These are phyloP conservation scores for Ophiosphaerella narmari DNA, from an alignment of 2,329 filamentous ascomycete species.

Conservation along the genomic window DNA sequence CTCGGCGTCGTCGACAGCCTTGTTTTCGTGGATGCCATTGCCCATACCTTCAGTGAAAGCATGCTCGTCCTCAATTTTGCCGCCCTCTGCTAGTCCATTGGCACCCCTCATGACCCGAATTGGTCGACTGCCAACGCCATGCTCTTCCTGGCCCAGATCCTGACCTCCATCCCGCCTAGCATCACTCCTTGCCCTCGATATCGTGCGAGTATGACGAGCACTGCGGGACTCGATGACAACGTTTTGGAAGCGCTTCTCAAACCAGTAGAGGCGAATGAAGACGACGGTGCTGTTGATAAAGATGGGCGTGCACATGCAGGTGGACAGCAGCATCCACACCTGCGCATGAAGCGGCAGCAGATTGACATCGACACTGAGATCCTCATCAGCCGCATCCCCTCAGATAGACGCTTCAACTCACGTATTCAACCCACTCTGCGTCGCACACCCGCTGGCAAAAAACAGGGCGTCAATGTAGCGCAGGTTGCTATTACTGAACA, in stretches of 20 bases:
- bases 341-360: slow-evolving; percentile 55
- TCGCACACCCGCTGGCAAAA: slow-evolving; percentile 82
- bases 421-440: slow-evolving; percentile 92
- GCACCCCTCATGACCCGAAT: slow-evolving; percentile 69
- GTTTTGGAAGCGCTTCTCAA: slow-evolving; percentile 91
- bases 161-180: slow-evolving; percentile 53
- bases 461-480: slow-evolving; percentile 86
- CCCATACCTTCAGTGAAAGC: slow-evolving; percentile 53
- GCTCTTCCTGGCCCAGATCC: slow-evolving; percentile 56
- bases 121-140: slow-evolving; percentile 66
- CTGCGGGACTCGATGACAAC: slow-evolving; percentile 74
- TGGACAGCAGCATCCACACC: slow-evolving; percentile 52
- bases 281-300: slow-evolving; percentile 71
- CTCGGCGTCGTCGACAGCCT: slow-evolving; percentile 20
- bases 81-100: slow-evolving; percentile 57
- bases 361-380: slow-evolving; percentile 54
- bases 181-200: slow-evolving; percentile 57
- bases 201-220: slow-evolving; percentile 67
- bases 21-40: slow-evolving; percentile 15
- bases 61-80: slow-evolving; percentile 60
- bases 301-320: slow-evolving; percentile 48
- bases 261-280: slow-evolving; percentile 94
- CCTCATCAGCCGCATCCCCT: slow-evolving; percentile 18
- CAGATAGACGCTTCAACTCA: slow-evolving; percentile 23
- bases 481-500: slow-evolving; percentile 70